Evolutionary conservation across 148 eudicot genomes (phyloP).

Genomic region (Drosera capensis): DNA sequence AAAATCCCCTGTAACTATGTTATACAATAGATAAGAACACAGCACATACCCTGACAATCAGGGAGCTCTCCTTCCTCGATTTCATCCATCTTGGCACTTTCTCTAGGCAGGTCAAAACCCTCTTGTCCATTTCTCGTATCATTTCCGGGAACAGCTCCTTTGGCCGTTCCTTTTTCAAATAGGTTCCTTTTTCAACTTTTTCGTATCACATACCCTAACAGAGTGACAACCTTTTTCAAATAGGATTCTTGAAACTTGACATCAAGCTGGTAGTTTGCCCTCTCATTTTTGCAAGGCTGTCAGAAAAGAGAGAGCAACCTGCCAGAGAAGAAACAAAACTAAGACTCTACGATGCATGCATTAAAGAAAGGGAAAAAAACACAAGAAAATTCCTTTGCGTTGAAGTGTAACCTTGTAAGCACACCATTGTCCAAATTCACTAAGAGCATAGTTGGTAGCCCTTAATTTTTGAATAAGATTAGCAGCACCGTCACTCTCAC

Average conservation of each 20-base stretch:
- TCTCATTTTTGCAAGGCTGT: constrained; percentile 91
- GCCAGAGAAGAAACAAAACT: constrained; percentile 17
- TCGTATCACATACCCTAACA: no score
- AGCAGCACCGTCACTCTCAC: constrained; percentile 98
- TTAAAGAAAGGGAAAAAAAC: constrained; percentile 1
- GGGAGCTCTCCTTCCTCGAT: constrained; percentile 97
- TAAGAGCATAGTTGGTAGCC: constrained; percentile 89
- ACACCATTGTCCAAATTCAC: constrained; percentile 99
- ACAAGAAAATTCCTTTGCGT: constrained; percentile 4
- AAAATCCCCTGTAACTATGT: no score
- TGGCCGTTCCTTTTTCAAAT: no score
- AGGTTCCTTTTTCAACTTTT: no score
- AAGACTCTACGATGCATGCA: no score
- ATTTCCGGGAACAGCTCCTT: constrained; percentile 59
- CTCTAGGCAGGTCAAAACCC: constrained; percentile 17
- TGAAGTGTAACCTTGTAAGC: constrained; percentile 80
- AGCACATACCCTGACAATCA: constrained; percentile 64
- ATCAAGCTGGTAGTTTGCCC: constrained; percentile 92
- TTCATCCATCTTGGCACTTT: constrained; percentile 32
- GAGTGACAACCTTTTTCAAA: no score
- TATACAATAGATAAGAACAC: no score
- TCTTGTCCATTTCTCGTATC: constrained; percentile 15
- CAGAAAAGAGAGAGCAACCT: constrained; percentile 87
- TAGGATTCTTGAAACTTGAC: constrained; percentile 94
- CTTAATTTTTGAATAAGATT: constrained; percentile 92